phyloP scores from a whole-genome alignment of 139 green algal species.

The Klebsormidium nitens region DNA sequence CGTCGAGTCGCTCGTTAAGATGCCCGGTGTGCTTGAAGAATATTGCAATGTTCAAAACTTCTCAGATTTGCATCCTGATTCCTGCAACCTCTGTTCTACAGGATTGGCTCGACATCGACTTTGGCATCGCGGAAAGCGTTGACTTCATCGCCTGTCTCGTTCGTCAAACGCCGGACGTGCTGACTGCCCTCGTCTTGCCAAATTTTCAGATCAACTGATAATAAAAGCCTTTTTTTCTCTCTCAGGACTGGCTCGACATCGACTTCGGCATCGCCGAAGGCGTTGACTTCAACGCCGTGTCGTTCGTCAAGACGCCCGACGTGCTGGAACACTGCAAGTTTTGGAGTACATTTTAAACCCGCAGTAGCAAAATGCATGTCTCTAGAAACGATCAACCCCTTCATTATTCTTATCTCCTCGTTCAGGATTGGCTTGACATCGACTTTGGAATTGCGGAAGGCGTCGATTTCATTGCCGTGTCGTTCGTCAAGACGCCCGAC shows the following conservation, averaged over 20 bases:
- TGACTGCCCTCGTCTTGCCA: slow-evolving; percentile 58
- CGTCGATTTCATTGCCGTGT: slow-evolving; percentile 97
- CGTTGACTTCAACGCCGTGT: slow-evolving; percentile 26
- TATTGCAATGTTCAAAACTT: too few species aligned
- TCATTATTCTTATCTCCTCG: neutral
- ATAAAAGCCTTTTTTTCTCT: too few species aligned
- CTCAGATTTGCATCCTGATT: too few species aligned
- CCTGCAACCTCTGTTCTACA: too few species aligned
- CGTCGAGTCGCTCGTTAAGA: too few species aligned
- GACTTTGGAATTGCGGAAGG: slow-evolving; percentile 65
- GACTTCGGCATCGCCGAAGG: slow-evolving; percentile 63
- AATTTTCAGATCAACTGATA: too few species aligned
- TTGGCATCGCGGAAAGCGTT: slow-evolving; percentile 61
- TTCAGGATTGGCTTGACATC: slow-evolving; percentile 79
- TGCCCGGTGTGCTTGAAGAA: too few species aligned
- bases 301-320: slow-evolving; percentile 56
- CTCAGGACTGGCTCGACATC: slow-evolving; percentile 77
- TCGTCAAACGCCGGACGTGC: slow-evolving; percentile 78
- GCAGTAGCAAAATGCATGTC: too few species aligned
- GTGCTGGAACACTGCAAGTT: too few species aligned
- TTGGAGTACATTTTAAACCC: too few species aligned
- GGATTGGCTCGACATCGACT: slow-evolving; percentile 78
- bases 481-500: slow-evolving; percentile 87
- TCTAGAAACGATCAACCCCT: too few species aligned
- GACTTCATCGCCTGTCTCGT: slow-evolving; percentile 96